Conservation (phyloP, 2,329 filamentous ascomycete genomes). For the Grosmannia clavigera region DNA sequence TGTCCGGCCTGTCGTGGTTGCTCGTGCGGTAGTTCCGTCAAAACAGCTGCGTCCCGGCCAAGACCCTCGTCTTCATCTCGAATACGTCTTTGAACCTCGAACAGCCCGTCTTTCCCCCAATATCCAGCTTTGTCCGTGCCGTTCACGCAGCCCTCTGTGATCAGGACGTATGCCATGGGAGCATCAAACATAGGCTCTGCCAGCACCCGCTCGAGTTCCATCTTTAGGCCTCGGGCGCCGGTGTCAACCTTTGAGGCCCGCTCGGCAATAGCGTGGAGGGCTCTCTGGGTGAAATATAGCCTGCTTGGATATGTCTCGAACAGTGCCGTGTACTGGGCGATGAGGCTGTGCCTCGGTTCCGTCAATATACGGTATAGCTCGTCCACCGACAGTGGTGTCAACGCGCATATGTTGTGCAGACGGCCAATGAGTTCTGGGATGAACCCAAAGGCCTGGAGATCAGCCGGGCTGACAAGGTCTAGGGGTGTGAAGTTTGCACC, state of each 20-base stretch:
- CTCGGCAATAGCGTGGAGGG: conserved; percentile 70
- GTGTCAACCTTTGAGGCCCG: conserved; percentile 50
- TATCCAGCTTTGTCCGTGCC: conserved; percentile 47
- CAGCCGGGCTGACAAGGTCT: conserved; percentile 61
- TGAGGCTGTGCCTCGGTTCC: conserved; percentile 78
- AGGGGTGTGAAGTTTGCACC: conserved; percentile 40
- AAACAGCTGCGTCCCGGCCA: neutral
- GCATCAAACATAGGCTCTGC: conserved; percentile 74
- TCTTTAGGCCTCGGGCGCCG: conserved; percentile 66
- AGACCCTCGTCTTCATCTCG: conserved; percentile 45
- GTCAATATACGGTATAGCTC: conserved; percentile 79
- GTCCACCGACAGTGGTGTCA: conserved; percentile 57
- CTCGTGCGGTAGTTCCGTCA: conserved; percentile 22
- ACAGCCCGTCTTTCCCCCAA: conserved; percentile 57
- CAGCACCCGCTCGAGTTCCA: conserved; percentile 68
- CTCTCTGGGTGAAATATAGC: conserved; percentile 69
- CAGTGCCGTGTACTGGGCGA: conserved; percentile 79
- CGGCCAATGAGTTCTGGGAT: conserved; percentile 96
- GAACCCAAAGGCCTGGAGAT: conserved; percentile 77
- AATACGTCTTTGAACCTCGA: conserved; percentile 56
- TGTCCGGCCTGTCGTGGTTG: conserved; percentile 32
- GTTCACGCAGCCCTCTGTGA: conserved; percentile 56
- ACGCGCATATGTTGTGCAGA: conserved; percentile 77
- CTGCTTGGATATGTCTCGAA: conserved; percentile 72
- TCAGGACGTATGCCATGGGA: conserved; percentile 61